A percentile compares a stretch with the other conserved stretches of the same genome.
These are phyloP conservation scores for Cocos nucifera DNA, from an alignment of 176 grass and related monocot species.

Conservation along the genomic window DNA sequence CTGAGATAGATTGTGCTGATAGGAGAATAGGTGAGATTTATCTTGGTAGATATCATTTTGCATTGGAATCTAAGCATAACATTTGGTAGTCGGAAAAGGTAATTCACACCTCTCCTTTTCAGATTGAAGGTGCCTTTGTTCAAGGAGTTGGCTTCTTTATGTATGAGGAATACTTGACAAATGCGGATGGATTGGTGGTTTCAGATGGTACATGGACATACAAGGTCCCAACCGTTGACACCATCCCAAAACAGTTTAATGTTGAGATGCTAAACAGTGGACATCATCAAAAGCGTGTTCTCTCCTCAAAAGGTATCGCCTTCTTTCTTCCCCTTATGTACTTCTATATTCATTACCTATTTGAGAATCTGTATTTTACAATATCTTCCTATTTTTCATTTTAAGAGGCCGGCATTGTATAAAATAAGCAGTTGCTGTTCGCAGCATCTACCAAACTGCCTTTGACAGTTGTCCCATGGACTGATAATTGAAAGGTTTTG, in stretches of 20 bases:
- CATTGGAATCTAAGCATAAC: too few relatives aligned
- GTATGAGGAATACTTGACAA: slow-evolving; percentile 60
- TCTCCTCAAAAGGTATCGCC: slow-evolving; percentile 84
- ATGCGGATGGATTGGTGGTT: slow-evolving; percentile 58
- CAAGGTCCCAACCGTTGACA: slow-evolving; percentile 85
- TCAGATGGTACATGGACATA: slow-evolving; percentile 96
- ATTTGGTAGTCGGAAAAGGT: neutral
- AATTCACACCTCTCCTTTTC: neutral
- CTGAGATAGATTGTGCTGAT: too few relatives aligned
- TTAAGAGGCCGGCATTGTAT: too few relatives aligned
- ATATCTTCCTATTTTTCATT: too few relatives aligned
- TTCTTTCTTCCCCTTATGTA: neutral
- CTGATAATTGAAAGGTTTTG: too few relatives aligned
- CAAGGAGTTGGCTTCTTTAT: slow-evolving; percentile 95
- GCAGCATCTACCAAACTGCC: too few relatives aligned
- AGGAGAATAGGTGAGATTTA: too few relatives aligned
- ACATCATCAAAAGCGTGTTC: slow-evolving; percentile 68
- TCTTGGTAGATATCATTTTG: too few relatives aligned
- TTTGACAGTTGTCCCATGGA: too few relatives aligned
- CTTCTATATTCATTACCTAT: neutral
- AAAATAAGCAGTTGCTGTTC: too few relatives aligned
- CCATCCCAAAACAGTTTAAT: slow-evolving; percentile 83
- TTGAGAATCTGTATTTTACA: neutral
- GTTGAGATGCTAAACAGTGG: slow-evolving; percentile 84
- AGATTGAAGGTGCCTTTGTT: slow-evolving; percentile 94